Base-by-base conservation (phyloP, 2,329 filamentous ascomycete genomes). In the Aspergillus neoniger region DNA sequence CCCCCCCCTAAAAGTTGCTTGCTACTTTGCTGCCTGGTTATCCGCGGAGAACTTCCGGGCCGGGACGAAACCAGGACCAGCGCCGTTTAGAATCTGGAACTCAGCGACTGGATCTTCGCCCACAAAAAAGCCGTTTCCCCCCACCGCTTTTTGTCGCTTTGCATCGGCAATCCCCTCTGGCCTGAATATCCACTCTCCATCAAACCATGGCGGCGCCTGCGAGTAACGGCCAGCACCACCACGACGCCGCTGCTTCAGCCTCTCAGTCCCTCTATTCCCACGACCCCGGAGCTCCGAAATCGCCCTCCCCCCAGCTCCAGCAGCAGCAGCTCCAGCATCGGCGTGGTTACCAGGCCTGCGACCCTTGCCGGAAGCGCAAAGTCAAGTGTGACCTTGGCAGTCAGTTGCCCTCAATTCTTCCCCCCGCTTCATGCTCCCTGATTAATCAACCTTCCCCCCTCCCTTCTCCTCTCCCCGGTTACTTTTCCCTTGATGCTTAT, bases 381-480 rank as follows among this genome's bases (percentile, higher is more conserved):
- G 79, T 81, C 62, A 81, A 81, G 66, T 81, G 79, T 63, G 79
- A 81, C 66, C 67, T 81, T 57, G 79, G 79, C 65, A 80, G 79
- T 80, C 74, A 58, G 77, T 65, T 28, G 25, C 55, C 61, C 54
- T 19, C 49, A 41, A 15, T 39, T 14, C 32, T 36, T 36, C 12
- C 48, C 55, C 60, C 30, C 43, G 32, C 55, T 53, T 36, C 43
- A 36, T 2, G 25, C 2, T 8, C 23, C 6, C 25, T 28, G 25
- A 14, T 36, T 14, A 15, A 36, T 36, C 55, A 28, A 59, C 44
- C 48, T 28, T 53, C 51, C 39, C 60, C 19, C 23, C 28, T 30
- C 25, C 23, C 28, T 30, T 30, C 28, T 17, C 38, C 14, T 21
- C 39, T 44, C 52, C 32, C 21, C 36, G 65, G 56, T 36, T 14